Evolutionary conservation across 371 early-diverging fungal species (phyloP).

Genomic region (Mucor mucedo): DNA sequence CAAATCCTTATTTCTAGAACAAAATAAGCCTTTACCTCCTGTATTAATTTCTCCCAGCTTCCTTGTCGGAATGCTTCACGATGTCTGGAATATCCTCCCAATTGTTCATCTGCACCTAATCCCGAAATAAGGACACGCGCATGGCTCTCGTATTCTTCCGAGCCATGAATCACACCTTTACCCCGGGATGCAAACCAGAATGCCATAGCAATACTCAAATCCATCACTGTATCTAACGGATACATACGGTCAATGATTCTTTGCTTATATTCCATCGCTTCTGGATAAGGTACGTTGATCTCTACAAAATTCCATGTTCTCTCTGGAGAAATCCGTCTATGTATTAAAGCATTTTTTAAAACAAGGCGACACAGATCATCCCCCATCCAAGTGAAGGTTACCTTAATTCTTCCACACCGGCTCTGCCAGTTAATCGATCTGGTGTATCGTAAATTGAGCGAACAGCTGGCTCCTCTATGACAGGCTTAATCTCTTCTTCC

Average conservation of each 20-base stretch:
- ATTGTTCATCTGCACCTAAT: constrained; percentile 95
- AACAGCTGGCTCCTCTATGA: not conserved
- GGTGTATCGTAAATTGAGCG: constrained; percentile 78
- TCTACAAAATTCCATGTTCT: constrained; percentile 90
- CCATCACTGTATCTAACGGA: constrained; percentile 93
- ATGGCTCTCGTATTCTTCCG: constrained; percentile 56
- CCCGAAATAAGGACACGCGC: constrained; percentile 88
- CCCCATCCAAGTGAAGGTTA: not conserved
- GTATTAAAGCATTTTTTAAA: too few relatives aligned
- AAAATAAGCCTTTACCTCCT: constrained; percentile 52
- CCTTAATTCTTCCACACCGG: constrained; percentile 66
- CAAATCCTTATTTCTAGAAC: not conserved
- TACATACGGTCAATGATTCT: constrained; percentile 75
- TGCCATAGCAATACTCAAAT: constrained; percentile 95
- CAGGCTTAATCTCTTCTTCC: constrained; percentile 12
- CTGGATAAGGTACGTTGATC: constrained; percentile 83
- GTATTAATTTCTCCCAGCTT: constrained; percentile 69
- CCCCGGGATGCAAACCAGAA: constrained; percentile 96
- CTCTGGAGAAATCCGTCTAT: constrained; percentile 59
- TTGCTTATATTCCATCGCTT: constrained; percentile 59
- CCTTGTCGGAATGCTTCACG: constrained; percentile 71
- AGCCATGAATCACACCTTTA: constrained; percentile 44
- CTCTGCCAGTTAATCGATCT: constrained; percentile 84
- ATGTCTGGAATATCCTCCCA: constrained; percentile 93
- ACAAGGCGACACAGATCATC: not conserved